phyloP scores from a whole-genome alignment of 2,329 filamentous ascomycete genomes.

The Talaromyces albobiverticillius region DNA sequence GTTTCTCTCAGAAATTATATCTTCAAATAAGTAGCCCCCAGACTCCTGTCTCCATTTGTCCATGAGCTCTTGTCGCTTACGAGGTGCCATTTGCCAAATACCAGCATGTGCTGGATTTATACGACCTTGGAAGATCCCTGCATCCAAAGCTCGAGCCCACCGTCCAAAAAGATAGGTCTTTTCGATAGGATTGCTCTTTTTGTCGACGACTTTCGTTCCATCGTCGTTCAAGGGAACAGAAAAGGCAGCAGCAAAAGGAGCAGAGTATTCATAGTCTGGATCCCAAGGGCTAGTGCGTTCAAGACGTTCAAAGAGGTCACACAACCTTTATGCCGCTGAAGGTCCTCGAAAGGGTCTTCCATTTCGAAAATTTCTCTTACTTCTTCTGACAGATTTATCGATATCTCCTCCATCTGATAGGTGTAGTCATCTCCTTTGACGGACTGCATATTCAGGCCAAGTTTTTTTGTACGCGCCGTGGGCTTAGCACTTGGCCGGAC shows the following conservation, averaged over 20 bases:
- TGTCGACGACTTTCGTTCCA: constrained; percentile 22
- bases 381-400: constrained; percentile 15
- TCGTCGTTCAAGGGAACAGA: constrained; percentile 42
- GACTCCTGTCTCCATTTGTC: background rate
- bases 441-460: constrained; percentile 40
- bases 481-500: constrained; percentile 61
- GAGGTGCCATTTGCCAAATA: background rate
- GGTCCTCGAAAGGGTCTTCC: no score
- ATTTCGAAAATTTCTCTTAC: constrained; percentile 6
- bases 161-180: background rate
- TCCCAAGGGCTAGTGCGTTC: no score
- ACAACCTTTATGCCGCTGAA: no score
- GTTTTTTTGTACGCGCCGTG: constrained; percentile 19
- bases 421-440: constrained; percentile 11
- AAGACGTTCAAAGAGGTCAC: no score
- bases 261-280: constrained; percentile 47
- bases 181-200: background rate
- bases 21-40: no score
- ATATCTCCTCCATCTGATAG: background rate
- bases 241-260: no score
- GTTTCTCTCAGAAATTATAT: no score
- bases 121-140: background rate
- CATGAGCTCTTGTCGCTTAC: background rate
- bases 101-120: background rate
- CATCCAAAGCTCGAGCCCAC: background rate